Conservation (phyloP, 148 eudicot species). For the Euryodendron excelsum region DNA sequence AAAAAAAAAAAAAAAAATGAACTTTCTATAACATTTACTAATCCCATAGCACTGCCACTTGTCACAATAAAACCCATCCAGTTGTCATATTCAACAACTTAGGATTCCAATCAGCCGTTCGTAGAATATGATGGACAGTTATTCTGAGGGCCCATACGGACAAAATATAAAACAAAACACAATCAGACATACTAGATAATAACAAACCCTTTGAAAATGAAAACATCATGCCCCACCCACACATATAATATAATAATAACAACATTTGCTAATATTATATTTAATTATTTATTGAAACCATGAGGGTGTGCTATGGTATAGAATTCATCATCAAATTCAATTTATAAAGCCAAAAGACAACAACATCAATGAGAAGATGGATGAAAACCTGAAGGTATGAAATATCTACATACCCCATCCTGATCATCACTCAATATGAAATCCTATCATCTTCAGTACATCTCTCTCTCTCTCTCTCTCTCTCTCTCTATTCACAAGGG, state of each 20-base stretch:
- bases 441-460: not conserved
- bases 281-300: constrained; percentile 12
- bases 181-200: no score
- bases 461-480: constrained; percentile 5
- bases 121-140: no score
- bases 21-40: no score
- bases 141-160: not conserved
- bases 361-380: constrained; percentile 2
- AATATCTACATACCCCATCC: constrained; percentile 17
- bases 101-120: constrained; percentile 10
- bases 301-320: constrained; percentile 1
- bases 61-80: no score
- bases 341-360: not conserved
- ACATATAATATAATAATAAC: not conserved
- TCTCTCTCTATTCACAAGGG: not conserved
- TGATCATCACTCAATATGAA: not conserved
- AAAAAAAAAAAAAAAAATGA: no score
- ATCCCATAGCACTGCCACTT: no score
- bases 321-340: constrained; percentile 12
- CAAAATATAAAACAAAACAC: no score
- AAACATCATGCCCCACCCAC: not conserved
- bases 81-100: constrained; percentile 3
- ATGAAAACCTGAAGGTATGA: constrained; percentile 2
- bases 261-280: not conserved
- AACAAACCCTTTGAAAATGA: not conserved